Conservation (phyloP, 805 yeast species). For the Kluyveromyces dobzhanskii region DNA sequence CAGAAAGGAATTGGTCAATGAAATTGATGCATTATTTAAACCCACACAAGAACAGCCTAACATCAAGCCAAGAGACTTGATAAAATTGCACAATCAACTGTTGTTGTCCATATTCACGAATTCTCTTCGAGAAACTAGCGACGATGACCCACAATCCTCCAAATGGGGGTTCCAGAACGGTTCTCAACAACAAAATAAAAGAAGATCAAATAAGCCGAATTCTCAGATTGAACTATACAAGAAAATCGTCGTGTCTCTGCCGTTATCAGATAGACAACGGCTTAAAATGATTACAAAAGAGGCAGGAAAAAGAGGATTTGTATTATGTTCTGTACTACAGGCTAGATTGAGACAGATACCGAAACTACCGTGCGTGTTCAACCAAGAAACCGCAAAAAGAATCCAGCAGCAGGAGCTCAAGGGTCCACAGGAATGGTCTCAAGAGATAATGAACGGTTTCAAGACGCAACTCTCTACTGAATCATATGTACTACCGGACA, state of each 20-base stretch:
- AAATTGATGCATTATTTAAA: constrained; percentile 45
- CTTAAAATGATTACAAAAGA: constrained; percentile 78
- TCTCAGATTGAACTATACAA: constrained; percentile 76
- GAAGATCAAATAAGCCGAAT: constrained; percentile 37
- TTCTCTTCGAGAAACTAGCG: constrained; percentile 69
- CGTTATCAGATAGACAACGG: constrained; percentile 76
- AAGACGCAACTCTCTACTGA: constrained; percentile 77
- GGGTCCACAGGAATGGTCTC: constrained; percentile 73
- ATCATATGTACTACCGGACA: constrained; percentile 74
- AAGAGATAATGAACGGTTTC: constrained; percentile 80
- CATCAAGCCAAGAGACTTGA: constrained; percentile 11
- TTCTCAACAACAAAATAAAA: constrained; percentile 41
- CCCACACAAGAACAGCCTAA: constrained; percentile 5
- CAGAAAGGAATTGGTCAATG: constrained; percentile 59
- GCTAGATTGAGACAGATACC: constrained; percentile 58
- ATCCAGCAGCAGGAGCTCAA: constrained; percentile 26
- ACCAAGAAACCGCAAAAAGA: constrained; percentile 27
- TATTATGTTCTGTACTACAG: constrained; percentile 58
- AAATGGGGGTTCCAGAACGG: constrained; percentile 43
- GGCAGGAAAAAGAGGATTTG: constrained; percentile 67
- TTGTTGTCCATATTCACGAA: constrained; percentile 77
- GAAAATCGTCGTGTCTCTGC: constrained; percentile 77
- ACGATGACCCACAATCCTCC: constrained; percentile 53
- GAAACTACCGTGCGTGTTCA: constrained; percentile 62
- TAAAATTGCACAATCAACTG: constrained; percentile 67